phyloP scores from a whole-genome alignment of 345 rosid genomes.

The Orychophragmus violaceus region DNA sequence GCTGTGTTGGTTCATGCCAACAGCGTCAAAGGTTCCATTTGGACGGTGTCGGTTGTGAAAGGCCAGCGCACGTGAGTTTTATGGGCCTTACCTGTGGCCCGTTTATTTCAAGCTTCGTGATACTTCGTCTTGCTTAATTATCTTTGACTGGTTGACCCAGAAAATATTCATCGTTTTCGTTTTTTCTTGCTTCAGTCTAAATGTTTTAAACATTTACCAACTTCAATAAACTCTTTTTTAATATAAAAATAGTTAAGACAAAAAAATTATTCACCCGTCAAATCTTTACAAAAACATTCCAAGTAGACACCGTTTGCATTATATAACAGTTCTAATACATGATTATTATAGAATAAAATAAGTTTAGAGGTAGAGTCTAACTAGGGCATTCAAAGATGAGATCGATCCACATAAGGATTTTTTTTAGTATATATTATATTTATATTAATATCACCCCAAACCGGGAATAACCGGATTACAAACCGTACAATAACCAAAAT shows the following conservation, averaged over 20 bases:
- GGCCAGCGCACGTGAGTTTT: slow-evolving; percentile 16
- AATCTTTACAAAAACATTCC: background rate
- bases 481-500: too few species aligned
- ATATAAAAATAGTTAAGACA: background rate
- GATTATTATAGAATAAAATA: background rate
- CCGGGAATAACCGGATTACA: too few species aligned
- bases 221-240: background rate
- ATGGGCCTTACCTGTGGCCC: slow-evolving; percentile 25
- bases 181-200: slow-evolving; percentile 11
- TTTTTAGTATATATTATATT: too few species aligned
- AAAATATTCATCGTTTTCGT: slow-evolving; percentile 11
- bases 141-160: slow-evolving; percentile 19
- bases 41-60: slow-evolving; percentile 29
- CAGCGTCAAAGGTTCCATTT: slow-evolving; percentile 13
- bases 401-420: slow-evolving; percentile 2
- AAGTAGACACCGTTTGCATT: background rate
- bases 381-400: background rate
- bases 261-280: background rate
- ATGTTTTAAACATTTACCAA: background rate
- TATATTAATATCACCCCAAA: too few species aligned
- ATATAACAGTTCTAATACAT: background rate
- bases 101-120: background rate
- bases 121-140: background rate
- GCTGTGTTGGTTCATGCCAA: slow-evolving; percentile 14
- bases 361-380: background rate